Conservation (phyloP, 768 basidiomycete genomes). For the Rhodotorula taiwanensis region DNA sequence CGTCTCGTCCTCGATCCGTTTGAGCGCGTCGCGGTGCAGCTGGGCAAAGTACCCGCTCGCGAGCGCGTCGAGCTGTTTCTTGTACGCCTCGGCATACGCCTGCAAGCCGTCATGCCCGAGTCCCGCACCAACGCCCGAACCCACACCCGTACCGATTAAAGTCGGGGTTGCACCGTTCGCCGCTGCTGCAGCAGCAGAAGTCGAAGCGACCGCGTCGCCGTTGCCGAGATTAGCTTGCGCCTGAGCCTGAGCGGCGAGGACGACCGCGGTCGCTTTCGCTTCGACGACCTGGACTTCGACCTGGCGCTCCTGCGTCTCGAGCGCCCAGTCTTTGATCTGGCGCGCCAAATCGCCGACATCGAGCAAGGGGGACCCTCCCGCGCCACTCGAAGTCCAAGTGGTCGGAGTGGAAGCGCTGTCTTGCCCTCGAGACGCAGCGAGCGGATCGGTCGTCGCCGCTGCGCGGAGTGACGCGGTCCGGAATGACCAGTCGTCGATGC, state of each 20-base stretch:
- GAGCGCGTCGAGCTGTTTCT: constrained; percentile 31
- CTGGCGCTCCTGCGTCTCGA: constrained; percentile 25
- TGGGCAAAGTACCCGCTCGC: constrained; percentile 37
- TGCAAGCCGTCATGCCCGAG: constrained; percentile 17
- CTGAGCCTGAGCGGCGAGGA: constrained; percentile 27
- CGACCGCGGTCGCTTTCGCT: constrained; percentile 24
- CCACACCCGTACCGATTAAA: too few relatives aligned
- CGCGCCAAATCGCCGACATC: constrained; percentile 9
- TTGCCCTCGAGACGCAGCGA: too few relatives aligned
- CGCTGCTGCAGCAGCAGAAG: not conserved
- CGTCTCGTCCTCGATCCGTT: constrained; percentile 17
- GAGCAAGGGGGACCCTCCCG: too few relatives aligned
- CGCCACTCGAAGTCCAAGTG: too few relatives aligned
- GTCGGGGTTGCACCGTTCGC: too few relatives aligned
- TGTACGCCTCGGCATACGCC: constrained; percentile 33
- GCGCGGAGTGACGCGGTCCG: too few relatives aligned
- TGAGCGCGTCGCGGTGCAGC: constrained; percentile 36
- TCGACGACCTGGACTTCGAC: constrained; percentile 31
- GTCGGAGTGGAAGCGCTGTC: too few relatives aligned
- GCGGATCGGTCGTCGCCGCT: too few relatives aligned
- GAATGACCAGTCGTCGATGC: too few relatives aligned
- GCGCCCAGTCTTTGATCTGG: constrained; percentile 34
- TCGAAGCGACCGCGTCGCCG: not conserved
- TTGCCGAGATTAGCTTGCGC: constrained; percentile 1
- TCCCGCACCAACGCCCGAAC: too few relatives aligned